phyloP scores from a whole-genome alignment of 2,329 filamentous ascomycete species.

The Stachybotrys echinatus region DNA sequence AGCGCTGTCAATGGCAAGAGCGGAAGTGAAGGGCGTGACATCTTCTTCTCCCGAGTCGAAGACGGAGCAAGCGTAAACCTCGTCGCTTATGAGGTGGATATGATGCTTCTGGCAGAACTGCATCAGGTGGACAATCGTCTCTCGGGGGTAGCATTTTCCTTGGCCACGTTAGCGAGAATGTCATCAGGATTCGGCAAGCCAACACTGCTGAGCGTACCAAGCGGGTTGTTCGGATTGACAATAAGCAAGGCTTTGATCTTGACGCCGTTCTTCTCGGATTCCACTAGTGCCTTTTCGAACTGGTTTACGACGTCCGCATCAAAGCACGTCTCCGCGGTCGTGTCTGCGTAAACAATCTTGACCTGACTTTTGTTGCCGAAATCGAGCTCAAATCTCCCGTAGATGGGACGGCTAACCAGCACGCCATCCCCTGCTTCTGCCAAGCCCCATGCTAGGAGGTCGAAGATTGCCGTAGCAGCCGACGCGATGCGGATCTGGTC shows the following conservation, averaged over 20 bases:
- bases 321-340: slow-evolving; percentile 36
- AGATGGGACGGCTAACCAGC: slow-evolving; percentile 34
- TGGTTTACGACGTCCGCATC: slow-evolving; percentile 34
- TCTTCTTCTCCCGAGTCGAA: slow-evolving; percentile 30
- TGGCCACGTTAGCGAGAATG: too few relatives aligned
- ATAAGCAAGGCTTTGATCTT: slow-evolving; percentile 42
- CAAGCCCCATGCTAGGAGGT: slow-evolving; percentile 32
- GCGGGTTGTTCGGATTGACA: slow-evolving; percentile 48
- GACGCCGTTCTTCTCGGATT: slow-evolving; percentile 27
- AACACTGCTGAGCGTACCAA: too few relatives aligned
- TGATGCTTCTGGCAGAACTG: slow-evolving; percentile 41
- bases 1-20: slow-evolving; percentile 37
- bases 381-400: slow-evolving; percentile 45
- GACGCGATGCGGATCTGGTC: slow-evolving; percentile 27
- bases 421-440: slow-evolving; percentile 32
- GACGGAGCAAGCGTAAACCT: slow-evolving; percentile 51
- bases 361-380: slow-evolving; percentile 36
- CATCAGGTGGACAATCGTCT: slow-evolving; percentile 37
- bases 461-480: slow-evolving; percentile 32
- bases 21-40: slow-evolving; percentile 38
- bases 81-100: slow-evolving; percentile 52
- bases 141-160: slow-evolving; percentile 37
- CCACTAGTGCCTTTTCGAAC: slow-evolving; percentile 37
- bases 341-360: slow-evolving; percentile 38
- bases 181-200: too few relatives aligned